phyloP scores from a whole-genome alignment of 208 protist genomes.

The Strigomonas culicis region DNA sequence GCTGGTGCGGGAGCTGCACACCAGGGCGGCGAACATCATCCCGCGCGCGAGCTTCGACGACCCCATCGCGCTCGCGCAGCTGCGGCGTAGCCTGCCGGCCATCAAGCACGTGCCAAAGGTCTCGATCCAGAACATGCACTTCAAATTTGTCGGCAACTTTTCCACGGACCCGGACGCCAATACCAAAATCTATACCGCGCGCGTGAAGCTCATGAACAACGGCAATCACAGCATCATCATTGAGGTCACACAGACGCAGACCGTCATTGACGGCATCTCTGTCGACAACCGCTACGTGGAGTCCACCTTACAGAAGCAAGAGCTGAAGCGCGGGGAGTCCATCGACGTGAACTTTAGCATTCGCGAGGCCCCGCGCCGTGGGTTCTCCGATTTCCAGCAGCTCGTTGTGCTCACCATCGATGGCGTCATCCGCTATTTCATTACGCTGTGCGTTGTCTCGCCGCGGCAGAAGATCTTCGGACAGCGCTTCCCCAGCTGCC shows the following conservation, averaged over 20 bases:
- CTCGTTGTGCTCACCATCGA: conserved; percentile 68
- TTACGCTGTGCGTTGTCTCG: conserved; percentile 65
- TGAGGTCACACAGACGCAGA: conserved; percentile 63
- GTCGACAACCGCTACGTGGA: conserved; percentile 51
- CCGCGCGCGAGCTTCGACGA: conserved; percentile 57
- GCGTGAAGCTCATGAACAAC: conserved; percentile 54
- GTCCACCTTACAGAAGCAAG: conserved; percentile 35
- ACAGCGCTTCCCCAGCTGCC: conserved; percentile 56
- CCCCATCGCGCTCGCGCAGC: conserved; percentile 44
- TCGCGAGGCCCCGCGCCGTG: conserved; percentile 29
- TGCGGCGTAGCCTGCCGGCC: conserved; percentile 54
- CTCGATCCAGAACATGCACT: conserved; percentile 44
- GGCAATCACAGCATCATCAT: conserved; percentile 38
- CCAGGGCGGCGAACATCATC: conserved; percentile 36
- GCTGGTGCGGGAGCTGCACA: conserved; percentile 57
- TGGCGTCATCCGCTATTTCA: conserved; percentile 60
- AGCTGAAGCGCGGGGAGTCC: conserved; percentile 54
- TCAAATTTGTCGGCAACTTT: conserved; percentile 50
- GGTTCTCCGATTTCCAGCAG: conserved; percentile 65
- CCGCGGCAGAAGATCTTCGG: conserved; percentile 54
- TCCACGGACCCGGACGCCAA: conserved; percentile 27
- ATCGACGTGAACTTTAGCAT: conserved; percentile 52
- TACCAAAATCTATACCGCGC: conserved; percentile 31
- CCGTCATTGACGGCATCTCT: conserved; percentile 60
- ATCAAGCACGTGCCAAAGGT: conserved; percentile 57